Conservation (phyloP, 495 filamentous ascomycete species). For the Neurospora sp. region DNA sequence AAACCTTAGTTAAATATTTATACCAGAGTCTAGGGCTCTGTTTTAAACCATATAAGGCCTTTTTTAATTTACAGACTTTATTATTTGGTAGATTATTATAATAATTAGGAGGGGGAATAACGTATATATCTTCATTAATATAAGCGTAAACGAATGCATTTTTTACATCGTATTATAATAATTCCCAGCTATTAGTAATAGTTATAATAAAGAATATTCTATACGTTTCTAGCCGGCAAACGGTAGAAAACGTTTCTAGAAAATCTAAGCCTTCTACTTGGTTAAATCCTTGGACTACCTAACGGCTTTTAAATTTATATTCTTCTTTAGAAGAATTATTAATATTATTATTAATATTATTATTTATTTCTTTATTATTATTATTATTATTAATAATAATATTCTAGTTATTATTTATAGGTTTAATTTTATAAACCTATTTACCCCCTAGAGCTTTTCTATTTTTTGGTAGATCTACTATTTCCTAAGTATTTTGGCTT, state of each 20-base stretch:
- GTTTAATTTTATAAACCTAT: no score
- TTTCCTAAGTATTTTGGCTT: no score
- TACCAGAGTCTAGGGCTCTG: no score
- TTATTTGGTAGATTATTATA: not conserved
- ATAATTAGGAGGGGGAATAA: not conserved
- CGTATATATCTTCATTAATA: not conserved
- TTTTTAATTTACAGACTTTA: no score
- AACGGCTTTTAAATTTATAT: slow-evolving; percentile 1
- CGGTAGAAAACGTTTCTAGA: not conserved
- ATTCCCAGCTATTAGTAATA: not conserved
- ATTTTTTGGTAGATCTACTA: no score
- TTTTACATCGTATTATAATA: not conserved
- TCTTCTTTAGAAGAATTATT: not conserved
- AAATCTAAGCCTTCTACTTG: not conserved
- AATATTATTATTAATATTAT: not conserved
- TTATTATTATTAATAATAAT: not conserved
- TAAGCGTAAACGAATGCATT: not conserved
- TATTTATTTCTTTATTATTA: not conserved
- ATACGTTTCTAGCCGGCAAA: not conserved
- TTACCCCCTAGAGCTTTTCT: no score
- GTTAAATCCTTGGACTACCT: slow-evolving; percentile 1
- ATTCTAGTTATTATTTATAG: no score
- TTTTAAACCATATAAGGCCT: no score
- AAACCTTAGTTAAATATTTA: no score
- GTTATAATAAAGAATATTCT: slow-evolving; percentile 1